Percentiles rank a stretch among this genome's conserved stretches.
Evolutionary conservation across 257 asterid genomes (phyloP).

Genomic region (Solanum ahanhuiri): DNA sequence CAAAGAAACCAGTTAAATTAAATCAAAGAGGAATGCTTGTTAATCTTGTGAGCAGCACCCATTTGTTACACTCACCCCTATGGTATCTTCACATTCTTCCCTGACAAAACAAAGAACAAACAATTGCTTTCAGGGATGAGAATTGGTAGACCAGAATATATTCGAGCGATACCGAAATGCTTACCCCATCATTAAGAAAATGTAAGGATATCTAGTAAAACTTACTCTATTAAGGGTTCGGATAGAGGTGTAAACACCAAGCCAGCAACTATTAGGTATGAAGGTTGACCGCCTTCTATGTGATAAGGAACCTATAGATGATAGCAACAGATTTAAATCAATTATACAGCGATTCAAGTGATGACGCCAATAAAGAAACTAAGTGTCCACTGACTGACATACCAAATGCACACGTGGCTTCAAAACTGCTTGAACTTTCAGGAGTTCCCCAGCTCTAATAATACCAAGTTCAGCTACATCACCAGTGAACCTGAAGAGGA

Average conservation of each 20-base stretch:
- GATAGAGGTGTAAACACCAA: conserved; percentile 97
- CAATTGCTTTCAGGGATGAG: neutral
- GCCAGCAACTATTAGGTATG: conserved; percentile 89
- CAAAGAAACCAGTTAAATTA: conserved; percentile 10
- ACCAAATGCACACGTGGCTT: conserved; percentile 83
- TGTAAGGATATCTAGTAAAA: conserved; percentile 6
- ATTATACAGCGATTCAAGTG: neutral
- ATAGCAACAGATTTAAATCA: conserved; percentile 10
- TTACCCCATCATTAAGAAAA: neutral
- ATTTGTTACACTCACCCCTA: conserved; percentile 48
- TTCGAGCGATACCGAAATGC: neutral
- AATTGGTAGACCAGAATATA: neutral
- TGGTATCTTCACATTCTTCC: conserved; percentile 80
- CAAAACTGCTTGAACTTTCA: conserved; percentile 64
- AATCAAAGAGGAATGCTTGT: conserved; percentile 3
- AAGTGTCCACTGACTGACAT: conserved; percentile 4
- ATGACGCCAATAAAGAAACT: neutral
- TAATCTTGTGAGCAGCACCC: neutral
- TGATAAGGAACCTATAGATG: conserved; percentile 82
- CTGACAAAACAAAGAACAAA: conserved; percentile 27
- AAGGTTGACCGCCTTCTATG: conserved; percentile 88
- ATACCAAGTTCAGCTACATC: conserved; percentile 84
- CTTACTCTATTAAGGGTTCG: conserved; percentile 84
- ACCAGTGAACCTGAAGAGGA: conserved; percentile 60
- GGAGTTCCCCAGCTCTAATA: conserved; percentile 54